A percentile compares a stretch with the other conserved stretches of the same genome.
These are phyloP conservation scores for Pythium sp. DNA, from an alignment of 352 stramenopile genomes.

Conservation along the genomic window DNA sequence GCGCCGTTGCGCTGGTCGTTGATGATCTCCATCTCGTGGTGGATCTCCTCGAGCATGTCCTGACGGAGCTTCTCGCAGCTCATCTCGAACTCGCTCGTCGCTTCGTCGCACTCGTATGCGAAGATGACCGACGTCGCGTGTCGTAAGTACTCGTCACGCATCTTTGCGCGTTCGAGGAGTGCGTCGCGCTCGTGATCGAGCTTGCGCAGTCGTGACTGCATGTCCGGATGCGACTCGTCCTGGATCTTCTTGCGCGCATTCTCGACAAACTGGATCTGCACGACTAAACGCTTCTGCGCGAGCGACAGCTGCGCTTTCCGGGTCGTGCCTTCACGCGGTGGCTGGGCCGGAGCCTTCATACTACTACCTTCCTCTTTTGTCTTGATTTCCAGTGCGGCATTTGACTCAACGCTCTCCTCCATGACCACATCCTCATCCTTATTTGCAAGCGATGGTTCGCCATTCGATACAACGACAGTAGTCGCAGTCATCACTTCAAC, in stretches of 20 bases:
- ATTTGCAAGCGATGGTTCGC: background rate
- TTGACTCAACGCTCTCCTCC: background rate
- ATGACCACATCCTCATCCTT: slow-evolving; percentile 6
- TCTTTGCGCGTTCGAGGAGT: slow-evolving; percentile 38
- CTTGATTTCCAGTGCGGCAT: background rate
- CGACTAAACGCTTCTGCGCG: slow-evolving; percentile 39
- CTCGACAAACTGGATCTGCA: slow-evolving; percentile 74
- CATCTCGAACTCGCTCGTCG: slow-evolving; percentile 69
- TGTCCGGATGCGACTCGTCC: slow-evolving; percentile 70
- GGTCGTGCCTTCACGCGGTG: slow-evolving; percentile 17
- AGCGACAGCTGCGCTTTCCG: slow-evolving; percentile 31
- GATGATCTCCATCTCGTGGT: slow-evolving; percentile 83
- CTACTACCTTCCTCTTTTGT: slow-evolving; percentile 19
- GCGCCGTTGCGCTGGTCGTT: slow-evolving; percentile 68
- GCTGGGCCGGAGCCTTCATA: background rate
- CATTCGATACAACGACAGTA: background rate
- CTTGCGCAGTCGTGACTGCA: slow-evolving; percentile 39
- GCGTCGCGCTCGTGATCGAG: slow-evolving; percentile 47
- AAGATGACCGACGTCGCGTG: slow-evolving; percentile 68
- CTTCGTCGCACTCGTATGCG: slow-evolving; percentile 78
- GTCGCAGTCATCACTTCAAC: slow-evolving; percentile 7
- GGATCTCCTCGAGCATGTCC: slow-evolving; percentile 85
- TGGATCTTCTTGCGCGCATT: slow-evolving; percentile 59
- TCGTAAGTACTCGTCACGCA: slow-evolving; percentile 53
- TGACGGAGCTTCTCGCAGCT: slow-evolving; percentile 77